Base-by-base conservation (phyloP, 441 rosid species). In the Populus hybrid region DNA sequence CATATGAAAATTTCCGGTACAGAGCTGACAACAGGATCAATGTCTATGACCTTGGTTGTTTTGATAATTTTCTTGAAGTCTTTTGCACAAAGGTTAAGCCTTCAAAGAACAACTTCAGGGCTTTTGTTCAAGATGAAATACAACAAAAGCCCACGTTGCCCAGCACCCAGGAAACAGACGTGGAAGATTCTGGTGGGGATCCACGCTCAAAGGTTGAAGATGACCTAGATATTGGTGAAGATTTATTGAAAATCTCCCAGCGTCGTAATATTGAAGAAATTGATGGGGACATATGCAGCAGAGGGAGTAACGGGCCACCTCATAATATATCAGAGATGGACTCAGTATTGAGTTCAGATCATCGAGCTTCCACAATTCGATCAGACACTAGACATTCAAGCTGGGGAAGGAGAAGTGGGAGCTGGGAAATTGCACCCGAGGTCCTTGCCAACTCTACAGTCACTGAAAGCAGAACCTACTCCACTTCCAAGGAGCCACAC, bases 1-100 rank as follows among this genome's bases (percentile, higher is more conserved):
- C 97, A 10, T 92, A 94, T 76, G 98, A 95, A 82, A 94, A 95
- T 82, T 92, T 94, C 82, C 95, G 98, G 75, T 90, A 89, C 86
- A 86, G 94, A 86, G 87, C 98, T 34, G 97, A 90, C 84, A 90
- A 81, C 79, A 86, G 93, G 89, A 64, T 82, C 77, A 95, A 91
- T 78, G 90, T 88, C 61, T 92, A 87, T 77, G 80, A 90, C 80
- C 86, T 81, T 69, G 95, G 98, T 14, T 89, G 94, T 74, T 26
- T 82, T n/a, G 80, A 79, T 78, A 95, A 94, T 82, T 92, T 94
- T 78, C 79, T 87, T 10, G 93, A 95, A 82, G 95, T 87, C 73
- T 91, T 95, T 82, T 94, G 88, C 81, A 89, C 94, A 2, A 81
- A 84, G 81, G 80, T 86, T 40, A 86, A 88, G 78, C 94, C 97